Conservation (phyloP, 768 basidiomycete species). For the Tricholoma flavovirens region DNA sequence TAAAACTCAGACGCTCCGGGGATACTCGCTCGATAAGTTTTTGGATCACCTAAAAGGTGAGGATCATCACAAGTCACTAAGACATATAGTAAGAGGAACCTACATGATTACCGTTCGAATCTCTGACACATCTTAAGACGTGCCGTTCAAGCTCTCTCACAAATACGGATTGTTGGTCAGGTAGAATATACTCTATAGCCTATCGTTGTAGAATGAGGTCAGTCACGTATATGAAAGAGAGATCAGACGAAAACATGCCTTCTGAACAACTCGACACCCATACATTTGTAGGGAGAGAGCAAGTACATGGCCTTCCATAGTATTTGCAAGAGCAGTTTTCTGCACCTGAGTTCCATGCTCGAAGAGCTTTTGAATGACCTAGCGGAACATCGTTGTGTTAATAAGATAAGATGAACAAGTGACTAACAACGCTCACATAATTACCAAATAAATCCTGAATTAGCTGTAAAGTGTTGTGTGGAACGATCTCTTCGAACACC, state of each 20-base stretch:
- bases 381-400: slow-evolving; percentile 2
- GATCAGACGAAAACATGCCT: slow-evolving; percentile 44
- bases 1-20: slow-evolving; percentile 70
- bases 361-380: slow-evolving; percentile 94
- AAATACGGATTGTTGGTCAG: slow-evolving; percentile 71
- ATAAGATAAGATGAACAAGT: background rate
- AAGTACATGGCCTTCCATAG: slow-evolving; percentile 76
- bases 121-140: slow-evolving; percentile 81
- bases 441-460: slow-evolving; percentile 95
- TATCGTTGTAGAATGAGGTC: slow-evolving; percentile 25
- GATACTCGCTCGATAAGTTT: slow-evolving; percentile 80
- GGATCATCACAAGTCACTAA: slow-evolving; percentile 2
- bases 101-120: slow-evolving; percentile 94
- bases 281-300: slow-evolving; percentile 86
- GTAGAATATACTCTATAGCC: slow-evolving; percentile 78
- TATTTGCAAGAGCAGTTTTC: slow-evolving; percentile 57
- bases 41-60: slow-evolving; percentile 62
- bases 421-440: slow-evolving; percentile 53
- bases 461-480: slow-evolving; percentile 64
- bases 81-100: slow-evolving; percentile 13
- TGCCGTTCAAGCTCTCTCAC: slow-evolving; percentile 76
- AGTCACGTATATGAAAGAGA: background rate
- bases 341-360: slow-evolving; percentile 80
- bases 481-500: slow-evolving; percentile 86
- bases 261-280: slow-evolving; percentile 93